A percentile compares a stretch with the other conserved stretches of the same genome.
Conservation (phyloP, 345 rosid species). For the Camelina laxa region DNA sequence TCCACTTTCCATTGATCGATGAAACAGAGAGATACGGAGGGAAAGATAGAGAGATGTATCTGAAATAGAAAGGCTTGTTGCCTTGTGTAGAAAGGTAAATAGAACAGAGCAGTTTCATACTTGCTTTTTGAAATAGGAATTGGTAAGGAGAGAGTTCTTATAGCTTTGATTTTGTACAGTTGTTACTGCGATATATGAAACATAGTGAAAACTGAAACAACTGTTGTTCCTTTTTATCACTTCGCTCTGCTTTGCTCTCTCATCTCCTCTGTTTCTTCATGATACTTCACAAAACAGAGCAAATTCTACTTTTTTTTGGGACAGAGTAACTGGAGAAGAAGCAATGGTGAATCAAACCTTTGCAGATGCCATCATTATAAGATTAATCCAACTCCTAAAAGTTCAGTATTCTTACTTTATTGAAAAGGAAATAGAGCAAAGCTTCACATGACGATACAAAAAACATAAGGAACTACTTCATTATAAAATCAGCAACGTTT, state of each 20-base stretch:
- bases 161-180: slow-evolving; percentile 27
- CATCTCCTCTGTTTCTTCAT: neutral
- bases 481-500: neutral
- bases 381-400: no score
- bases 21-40: neutral
- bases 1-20: neutral
- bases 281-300: neutral
- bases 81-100: slow-evolving; percentile 1
- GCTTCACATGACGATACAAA: neutral
- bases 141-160: slow-evolving; percentile 6
- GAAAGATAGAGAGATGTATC: slow-evolving; percentile 4
- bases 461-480: neutral
- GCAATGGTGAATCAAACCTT: neutral
- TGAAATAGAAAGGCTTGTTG: slow-evolving; percentile 19
- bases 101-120: slow-evolving; percentile 15
- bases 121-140: slow-evolving; percentile 12
- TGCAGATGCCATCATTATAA: no score
- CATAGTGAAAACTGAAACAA: slow-evolving; percentile 19
- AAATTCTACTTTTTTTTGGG: neutral
- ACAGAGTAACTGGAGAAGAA: neutral
- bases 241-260: neutral
- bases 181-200: slow-evolving; percentile 19
- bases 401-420: no score
- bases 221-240: slow-evolving; percentile 1
- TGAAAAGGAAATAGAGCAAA: neutral